phyloP scores from a whole-genome alignment of 176 grass and related monocot genomes.

The Oryza coarctata region DNA sequence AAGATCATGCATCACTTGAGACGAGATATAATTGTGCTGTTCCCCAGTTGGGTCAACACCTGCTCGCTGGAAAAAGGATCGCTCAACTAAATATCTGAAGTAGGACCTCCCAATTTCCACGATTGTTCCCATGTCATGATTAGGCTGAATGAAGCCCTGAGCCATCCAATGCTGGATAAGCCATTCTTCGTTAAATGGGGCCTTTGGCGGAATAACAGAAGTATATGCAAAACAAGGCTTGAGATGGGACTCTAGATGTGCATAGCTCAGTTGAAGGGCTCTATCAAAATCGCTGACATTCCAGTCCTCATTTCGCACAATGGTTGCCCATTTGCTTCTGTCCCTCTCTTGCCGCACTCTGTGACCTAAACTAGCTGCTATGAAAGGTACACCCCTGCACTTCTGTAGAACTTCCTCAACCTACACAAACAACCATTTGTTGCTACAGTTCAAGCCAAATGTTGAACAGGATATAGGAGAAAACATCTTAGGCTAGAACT shows the following conservation, averaged over 20 bases:
- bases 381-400: slow-evolving; percentile 36
- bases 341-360: slow-evolving; percentile 25
- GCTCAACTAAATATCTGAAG: slow-evolving; percentile 25
- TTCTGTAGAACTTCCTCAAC: slow-evolving; percentile 28
- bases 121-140: background rate
- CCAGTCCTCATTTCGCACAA: background rate
- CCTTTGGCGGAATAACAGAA: slow-evolving; percentile 37
- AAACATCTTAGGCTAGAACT: too few relatives aligned
- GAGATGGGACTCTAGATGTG: slow-evolving; percentile 20
- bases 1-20: slow-evolving; percentile 13
- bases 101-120: slow-evolving; percentile 26
- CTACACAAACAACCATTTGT: too few relatives aligned
- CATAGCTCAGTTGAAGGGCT: slow-evolving; percentile 36
- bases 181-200: slow-evolving; percentile 41
- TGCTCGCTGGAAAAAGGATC: slow-evolving; percentile 29
- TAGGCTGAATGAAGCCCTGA: slow-evolving; percentile 33
- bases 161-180: slow-evolving; percentile 57
- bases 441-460: too few relatives aligned
- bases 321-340: slow-evolving; percentile 19
- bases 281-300: background rate
- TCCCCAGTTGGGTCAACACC: background rate
- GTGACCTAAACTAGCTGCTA: slow-evolving; percentile 35
- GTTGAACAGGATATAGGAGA: too few relatives aligned
- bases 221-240: slow-evolving; percentile 59
- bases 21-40: slow-evolving; percentile 14